These are phyloP conservation scores for Lolium perenne DNA, from an alignment of 176 grass and related monocot species.

Conservation along the genomic window DNA sequence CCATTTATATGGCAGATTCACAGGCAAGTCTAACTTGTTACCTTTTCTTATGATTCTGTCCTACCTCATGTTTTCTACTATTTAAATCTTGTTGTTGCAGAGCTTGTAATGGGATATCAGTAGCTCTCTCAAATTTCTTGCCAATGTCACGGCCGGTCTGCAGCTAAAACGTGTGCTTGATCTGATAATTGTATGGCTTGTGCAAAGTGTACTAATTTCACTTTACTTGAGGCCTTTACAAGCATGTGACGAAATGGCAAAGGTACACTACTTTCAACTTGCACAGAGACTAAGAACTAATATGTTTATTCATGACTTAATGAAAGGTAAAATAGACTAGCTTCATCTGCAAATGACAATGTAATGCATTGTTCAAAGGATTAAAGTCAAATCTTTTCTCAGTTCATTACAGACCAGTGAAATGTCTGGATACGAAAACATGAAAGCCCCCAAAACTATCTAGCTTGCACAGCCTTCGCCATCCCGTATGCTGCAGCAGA, in stretches of 20 bases:
- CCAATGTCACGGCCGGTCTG: neutral
- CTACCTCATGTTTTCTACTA: neutral
- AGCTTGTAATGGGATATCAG: neutral
- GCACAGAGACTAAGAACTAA: neutral
- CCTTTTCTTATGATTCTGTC: slow-evolving; percentile 29
- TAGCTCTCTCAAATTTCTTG: neutral
- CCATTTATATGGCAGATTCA: neutral
- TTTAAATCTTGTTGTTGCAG: neutral
- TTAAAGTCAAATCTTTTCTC: slow-evolving; percentile 18
- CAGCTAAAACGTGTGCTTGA: slow-evolving; percentile 21
- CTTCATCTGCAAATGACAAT: slow-evolving; percentile 27
- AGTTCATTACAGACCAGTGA: slow-evolving; percentile 39
- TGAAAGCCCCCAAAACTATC: slow-evolving; percentile 26
- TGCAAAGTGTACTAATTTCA: neutral
- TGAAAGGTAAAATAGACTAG: neutral
- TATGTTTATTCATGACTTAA: neutral
- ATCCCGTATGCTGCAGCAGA: slow-evolving; percentile 82
- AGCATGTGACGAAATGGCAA: neutral
- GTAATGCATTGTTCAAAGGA: neutral
- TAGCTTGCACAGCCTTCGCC: slow-evolving; percentile 74
- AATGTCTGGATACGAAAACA: neutral
- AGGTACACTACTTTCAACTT: slow-evolving; percentile 5
- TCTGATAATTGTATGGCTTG: neutral
- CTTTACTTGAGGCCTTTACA: neutral
- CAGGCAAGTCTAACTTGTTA: neutral